phyloP scores from a whole-genome alignment of 306 rosid species.

The Psophocarpus tetragonolobus region DNA sequence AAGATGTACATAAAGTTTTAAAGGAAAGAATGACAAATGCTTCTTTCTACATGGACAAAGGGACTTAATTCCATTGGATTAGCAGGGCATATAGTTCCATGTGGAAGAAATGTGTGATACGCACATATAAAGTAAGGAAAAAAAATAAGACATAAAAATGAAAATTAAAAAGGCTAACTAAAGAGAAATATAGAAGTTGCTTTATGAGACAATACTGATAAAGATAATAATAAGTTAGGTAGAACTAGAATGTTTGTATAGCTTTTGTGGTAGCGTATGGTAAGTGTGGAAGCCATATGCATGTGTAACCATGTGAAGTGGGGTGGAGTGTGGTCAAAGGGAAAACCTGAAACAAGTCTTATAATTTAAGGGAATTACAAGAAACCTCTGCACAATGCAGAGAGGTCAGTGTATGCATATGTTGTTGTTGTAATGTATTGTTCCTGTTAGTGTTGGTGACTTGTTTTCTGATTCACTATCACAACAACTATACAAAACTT shows the following conservation, averaged over 20 bases:
- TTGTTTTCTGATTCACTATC: constrained; percentile 7
- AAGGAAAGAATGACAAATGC: not conserved
- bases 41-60: not conserved
- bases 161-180: not conserved
- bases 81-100: not conserved
- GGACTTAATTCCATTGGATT: not conserved
- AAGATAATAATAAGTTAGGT: constrained; percentile 16
- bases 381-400: constrained; percentile 11
- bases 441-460: not conserved
- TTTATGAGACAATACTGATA: constrained; percentile 1
- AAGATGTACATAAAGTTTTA: not conserved
- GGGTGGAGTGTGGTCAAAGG: constrained; percentile 37
- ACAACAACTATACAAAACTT: not conserved
- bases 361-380: constrained; percentile 28
- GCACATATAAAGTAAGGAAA: not conserved
- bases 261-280: constrained; percentile 8
- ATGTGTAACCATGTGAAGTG: constrained; percentile 33
- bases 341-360: constrained; percentile 21
- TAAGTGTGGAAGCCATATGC: constrained; percentile 13
- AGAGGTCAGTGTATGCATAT: constrained; percentile 18
- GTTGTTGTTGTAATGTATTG: not conserved
- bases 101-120: not conserved
- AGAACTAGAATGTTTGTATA: constrained; percentile 29
- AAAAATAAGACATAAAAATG: not conserved
- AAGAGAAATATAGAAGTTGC: not conserved